Evolutionary conservation across 1,139 yeast genomes (phyloP).

Genomic region (Candida sojae): DNA sequence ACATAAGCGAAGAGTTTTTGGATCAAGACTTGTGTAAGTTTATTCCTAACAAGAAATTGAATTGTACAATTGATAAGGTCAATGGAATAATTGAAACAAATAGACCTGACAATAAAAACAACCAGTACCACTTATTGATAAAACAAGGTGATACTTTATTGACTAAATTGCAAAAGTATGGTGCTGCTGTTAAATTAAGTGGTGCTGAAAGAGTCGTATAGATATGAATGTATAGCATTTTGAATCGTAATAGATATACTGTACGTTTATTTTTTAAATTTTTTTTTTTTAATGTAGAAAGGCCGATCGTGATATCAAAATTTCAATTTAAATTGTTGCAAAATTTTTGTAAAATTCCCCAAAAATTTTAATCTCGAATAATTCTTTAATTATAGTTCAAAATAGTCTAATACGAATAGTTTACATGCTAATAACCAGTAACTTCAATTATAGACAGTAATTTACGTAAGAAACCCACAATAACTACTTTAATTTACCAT

Average conservation of each 20-base stretch:
- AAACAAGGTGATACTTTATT: slow-evolving; percentile 91
- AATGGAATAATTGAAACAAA: slow-evolving; percentile 95
- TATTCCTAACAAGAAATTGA: slow-evolving; percentile 89
- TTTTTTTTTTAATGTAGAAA: no score
- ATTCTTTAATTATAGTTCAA: no score
- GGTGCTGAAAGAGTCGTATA: slow-evolving; percentile 73
- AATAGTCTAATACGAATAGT: no score
- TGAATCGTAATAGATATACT: neutral
- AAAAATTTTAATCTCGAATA: no score
- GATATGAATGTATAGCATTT: slow-evolving; percentile 1
- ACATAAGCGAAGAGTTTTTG: slow-evolving; percentile 81
- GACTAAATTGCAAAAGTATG: slow-evolving; percentile 94
- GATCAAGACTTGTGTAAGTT: slow-evolving; percentile 83
- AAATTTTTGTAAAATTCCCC: no score
- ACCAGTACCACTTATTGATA: slow-evolving; percentile 84
- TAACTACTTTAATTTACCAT: neutral
- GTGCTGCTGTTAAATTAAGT: slow-evolving; percentile 93
- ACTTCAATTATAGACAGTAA: no score
- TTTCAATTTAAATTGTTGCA: no score
- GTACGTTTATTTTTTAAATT: neutral
- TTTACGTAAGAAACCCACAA: neutral
- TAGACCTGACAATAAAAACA: slow-evolving; percentile 93
- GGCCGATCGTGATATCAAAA: no score
- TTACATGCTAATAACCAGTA: no score
- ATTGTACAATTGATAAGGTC: slow-evolving; percentile 94